Conservation (phyloP, 176 grass and related monocot genomes). For the Carex kokanica region DNA sequence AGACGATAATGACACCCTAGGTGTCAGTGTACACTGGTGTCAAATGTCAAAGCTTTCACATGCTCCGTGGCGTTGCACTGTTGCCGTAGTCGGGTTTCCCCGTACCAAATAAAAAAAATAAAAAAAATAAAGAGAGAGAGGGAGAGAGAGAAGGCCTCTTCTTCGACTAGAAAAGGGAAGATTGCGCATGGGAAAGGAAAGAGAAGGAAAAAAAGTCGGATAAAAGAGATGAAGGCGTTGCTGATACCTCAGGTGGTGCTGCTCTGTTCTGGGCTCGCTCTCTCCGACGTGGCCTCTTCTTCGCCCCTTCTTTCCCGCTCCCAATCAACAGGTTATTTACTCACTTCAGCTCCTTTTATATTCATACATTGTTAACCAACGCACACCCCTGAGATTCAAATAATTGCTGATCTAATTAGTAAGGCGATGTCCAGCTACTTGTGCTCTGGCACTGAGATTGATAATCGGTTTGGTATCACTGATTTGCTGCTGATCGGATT, state of each 20-base stretch:
- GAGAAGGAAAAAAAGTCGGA: background rate
- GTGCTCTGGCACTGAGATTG: background rate
- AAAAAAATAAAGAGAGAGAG: too few species aligned
- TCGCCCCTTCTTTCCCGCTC: background rate
- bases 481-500: background rate
- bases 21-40: too few species aligned
- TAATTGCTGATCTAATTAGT: background rate
- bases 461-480: background rate
- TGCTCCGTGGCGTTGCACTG: background rate
- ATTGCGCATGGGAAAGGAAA: background rate
- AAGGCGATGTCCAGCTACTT: background rate
- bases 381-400: background rate
- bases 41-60: background rate
- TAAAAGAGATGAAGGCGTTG: conserved; percentile 20
- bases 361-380: background rate
- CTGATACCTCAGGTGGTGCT: background rate
- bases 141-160: background rate
- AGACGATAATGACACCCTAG: too few species aligned
- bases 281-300: background rate
- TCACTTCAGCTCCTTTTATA: background rate
- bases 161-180: background rate
- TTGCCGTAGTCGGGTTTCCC: background rate
- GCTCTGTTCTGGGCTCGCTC: conserved; percentile 1
- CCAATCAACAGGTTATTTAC: background rate
- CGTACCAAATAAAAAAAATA: background rate